Evolutionary conservation across 2,329 filamentous ascomycete genomes (phyloP), one percentile per base, ranked within the genome.

Genomic region (Chaetothyriales sp.): DNA sequence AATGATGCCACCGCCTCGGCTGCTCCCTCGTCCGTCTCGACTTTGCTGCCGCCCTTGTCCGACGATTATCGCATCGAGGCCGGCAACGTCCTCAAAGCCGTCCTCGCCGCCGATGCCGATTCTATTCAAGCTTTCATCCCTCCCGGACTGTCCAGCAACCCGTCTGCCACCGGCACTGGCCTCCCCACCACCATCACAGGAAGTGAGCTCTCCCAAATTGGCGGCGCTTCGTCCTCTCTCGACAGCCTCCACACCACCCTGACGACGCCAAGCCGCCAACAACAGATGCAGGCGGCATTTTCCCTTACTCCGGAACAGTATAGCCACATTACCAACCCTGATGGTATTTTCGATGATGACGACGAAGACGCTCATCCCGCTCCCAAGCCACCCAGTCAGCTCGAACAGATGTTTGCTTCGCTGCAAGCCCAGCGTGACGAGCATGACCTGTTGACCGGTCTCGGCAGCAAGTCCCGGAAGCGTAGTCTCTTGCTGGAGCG

Each of bases 401-500:
- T 73, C 25, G 70, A 73, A 54, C 68, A 94, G 60, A 83, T 88
- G 6, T 77, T 95, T 46, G 81, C 85, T 48, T 82, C 80, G 46
- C 87, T 95, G 81, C 82, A 87, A 58, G 75, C 76, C 62, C 78
- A 76, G 63, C 87, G 87, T 69, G 79, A 85, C 52, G 71, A 72
- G 8, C 56, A 67, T 20, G 66, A 67, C 43, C 64, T 59, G 29
- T 64, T 67, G 60, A 78, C 79, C 49, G 85, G 83, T 47, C 86
- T 60, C 13, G 44, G 54, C 18, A 56, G 89, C 52, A 89, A 95
- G 63, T 86, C 95, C 44, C 95, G 95, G 71, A 94, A 89, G 33
- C 80, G 90, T 53, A 94, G 88, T 56, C 77, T 97, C 56, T 81
- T 97, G 53, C 95, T 88, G 87, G 89, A 95, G 64, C 86, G 89